These are phyloP conservation scores for Geotrichum phurueaensis DNA, from an alignment of 1,139 yeast genomes.

Conservation along the genomic window DNA sequence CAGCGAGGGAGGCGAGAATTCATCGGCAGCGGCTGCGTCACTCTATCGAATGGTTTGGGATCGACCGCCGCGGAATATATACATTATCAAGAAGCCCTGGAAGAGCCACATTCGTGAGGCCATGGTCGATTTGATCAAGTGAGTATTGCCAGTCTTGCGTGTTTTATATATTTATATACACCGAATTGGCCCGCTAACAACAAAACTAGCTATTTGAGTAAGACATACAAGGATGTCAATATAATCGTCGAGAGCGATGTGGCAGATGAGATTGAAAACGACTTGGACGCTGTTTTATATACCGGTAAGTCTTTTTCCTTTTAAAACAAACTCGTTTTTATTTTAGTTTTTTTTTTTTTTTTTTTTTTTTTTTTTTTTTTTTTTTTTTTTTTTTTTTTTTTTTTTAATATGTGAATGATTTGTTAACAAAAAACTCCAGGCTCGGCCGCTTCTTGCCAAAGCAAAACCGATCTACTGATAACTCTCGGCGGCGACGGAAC, in stretches of 20 bases:
- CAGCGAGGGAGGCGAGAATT: not conserved
- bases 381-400: not conserved
- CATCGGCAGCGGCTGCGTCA: not conserved
- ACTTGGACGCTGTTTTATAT: conserved; percentile 34
- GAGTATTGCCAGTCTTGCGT: conserved; percentile 18
- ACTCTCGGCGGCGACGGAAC: conserved; percentile 97
- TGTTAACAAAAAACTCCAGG: not conserved
- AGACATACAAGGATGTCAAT: conserved; percentile 61
- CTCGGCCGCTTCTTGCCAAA: conserved; percentile 10
- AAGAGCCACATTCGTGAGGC: conserved; percentile 59
- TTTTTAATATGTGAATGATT: not conserved
- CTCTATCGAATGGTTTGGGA: conserved; percentile 25
- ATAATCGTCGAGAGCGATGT: conserved; percentile 72
- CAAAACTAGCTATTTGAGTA: conserved; percentile 39
- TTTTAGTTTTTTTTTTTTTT: not conserved
- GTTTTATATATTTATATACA: not conserved
- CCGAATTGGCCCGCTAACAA: conserved; percentile 8
- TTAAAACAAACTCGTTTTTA: not conserved
- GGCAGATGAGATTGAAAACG: conserved; percentile 57
- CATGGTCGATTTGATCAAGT: conserved; percentile 55
- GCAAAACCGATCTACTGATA: conserved; percentile 61
- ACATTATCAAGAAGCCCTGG: conserved; percentile 82
- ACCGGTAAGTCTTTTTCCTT: conserved; percentile 16
- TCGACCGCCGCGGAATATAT: conserved; percentile 53
- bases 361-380: too few species aligned